phyloP scores from a whole-genome alignment of 2,329 filamentous ascomycete genomes.

The Shiraia bambusicola region DNA sequence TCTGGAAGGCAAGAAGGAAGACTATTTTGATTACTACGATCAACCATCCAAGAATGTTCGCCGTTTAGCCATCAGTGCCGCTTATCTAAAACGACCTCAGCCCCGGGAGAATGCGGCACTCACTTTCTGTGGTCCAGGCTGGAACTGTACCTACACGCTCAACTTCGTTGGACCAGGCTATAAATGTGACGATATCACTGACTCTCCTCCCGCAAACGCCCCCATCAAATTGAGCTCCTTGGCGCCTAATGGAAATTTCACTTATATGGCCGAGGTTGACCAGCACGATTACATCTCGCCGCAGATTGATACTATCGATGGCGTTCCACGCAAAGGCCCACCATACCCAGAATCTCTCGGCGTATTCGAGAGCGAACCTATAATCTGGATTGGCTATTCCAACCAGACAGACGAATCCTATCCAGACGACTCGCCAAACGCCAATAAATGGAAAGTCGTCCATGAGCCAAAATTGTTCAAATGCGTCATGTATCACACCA shows the following conservation, averaged over 20 bases:
- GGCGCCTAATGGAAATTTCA: slow-evolving; percentile 34
- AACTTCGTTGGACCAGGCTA: slow-evolving; percentile 41
- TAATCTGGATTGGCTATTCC: slow-evolving; percentile 41
- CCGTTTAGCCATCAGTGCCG: slow-evolving; percentile 33
- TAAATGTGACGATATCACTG: slow-evolving; percentile 35
- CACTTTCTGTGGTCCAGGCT: slow-evolving; percentile 35
- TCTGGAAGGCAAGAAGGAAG: slow-evolving; percentile 14
- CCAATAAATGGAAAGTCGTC: slow-evolving; percentile 31
- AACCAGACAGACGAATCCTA: slow-evolving; percentile 33
- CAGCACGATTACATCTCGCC: slow-evolving; percentile 34
- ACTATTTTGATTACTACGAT: slow-evolving; percentile 43
- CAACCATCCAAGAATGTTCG: slow-evolving; percentile 39
- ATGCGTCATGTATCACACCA: slow-evolving; percentile 40
- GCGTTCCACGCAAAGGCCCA: slow-evolving; percentile 21
- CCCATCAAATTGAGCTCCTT: slow-evolving; percentile 36
- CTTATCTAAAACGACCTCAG: slow-evolving; percentile 37
- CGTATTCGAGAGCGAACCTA: slow-evolving; percentile 38
- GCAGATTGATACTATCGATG: slow-evolving; percentile 26
- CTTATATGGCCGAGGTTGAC: slow-evolving; percentile 36
- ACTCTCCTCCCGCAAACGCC: slow-evolving; percentile 12
- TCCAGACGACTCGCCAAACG: slow-evolving; percentile 21
- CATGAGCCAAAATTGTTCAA: slow-evolving; percentile 40
- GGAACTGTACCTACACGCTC: slow-evolving; percentile 42
- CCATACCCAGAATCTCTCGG: slow-evolving; percentile 34
- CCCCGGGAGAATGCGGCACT: slow-evolving; percentile 23